Evolutionary conservation across 768 basidiomycete genomes (phyloP).

Genomic region (Collybiopsis luxurians): DNA sequence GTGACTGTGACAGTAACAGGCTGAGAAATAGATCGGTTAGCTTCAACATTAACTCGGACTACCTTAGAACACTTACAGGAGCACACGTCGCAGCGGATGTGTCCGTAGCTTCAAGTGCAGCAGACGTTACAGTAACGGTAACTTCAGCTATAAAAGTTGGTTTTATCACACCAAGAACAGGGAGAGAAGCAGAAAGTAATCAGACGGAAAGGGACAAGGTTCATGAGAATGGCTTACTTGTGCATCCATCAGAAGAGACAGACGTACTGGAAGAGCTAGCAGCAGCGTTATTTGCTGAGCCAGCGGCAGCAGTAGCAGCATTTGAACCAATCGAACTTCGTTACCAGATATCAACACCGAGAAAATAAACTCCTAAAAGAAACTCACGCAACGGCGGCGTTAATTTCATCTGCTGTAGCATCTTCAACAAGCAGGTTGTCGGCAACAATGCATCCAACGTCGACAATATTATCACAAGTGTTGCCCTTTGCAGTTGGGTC

Average conservation of each 20-base stretch:
- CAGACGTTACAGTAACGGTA: conserved; percentile 10
- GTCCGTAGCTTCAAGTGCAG: background rate
- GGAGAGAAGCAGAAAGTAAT: too few species aligned
- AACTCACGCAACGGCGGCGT: conserved; percentile 49
- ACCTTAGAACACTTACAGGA: background rate
- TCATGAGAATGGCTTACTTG: too few species aligned
- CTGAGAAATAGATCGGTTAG: too few species aligned
- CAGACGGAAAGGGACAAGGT: too few species aligned
- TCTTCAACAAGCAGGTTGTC: conserved; percentile 56
- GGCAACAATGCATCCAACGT: conserved; percentile 62
- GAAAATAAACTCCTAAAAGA: too few species aligned
- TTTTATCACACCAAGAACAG: background rate
- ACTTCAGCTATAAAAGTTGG: background rate
- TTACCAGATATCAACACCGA: too few species aligned
- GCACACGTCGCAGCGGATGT: conserved; percentile 15
- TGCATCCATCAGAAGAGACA: background rate
- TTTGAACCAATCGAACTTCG: too few species aligned
- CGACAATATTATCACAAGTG: conserved; percentile 50
- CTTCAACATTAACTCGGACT: background rate
- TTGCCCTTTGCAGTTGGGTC: conserved; percentile 32
- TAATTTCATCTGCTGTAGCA: conserved; percentile 56
- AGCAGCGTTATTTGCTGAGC: conserved; percentile 8
- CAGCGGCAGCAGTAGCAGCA: conserved; percentile 10
- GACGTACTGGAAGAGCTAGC: conserved; percentile 7
- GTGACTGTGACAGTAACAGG: conserved; percentile 23